Evolutionary conservation across 192 early-diverging fungal species (phyloP).

Genomic region (Spizellomyces punctatus): DNA sequence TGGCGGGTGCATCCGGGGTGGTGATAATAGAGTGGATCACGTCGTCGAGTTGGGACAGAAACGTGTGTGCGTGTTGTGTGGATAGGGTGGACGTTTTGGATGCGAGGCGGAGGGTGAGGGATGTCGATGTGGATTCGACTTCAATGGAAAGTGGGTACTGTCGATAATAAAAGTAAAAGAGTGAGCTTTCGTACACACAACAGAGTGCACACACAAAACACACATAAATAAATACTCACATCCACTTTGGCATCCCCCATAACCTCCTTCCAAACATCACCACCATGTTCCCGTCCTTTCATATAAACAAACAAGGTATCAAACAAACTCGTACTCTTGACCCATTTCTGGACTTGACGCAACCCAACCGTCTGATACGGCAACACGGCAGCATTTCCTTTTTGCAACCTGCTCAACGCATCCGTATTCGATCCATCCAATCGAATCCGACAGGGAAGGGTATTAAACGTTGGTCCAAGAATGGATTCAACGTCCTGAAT

Average conservation of each 20-base stretch:
- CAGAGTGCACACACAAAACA: too few species aligned
- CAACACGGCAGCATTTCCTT: background rate
- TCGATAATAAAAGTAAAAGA: background rate
- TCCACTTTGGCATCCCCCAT: background rate
- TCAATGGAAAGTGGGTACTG: constrained; percentile 20
- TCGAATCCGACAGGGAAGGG: constrained; percentile 17
- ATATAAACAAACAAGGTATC: constrained; percentile 20
- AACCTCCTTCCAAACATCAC: background rate
- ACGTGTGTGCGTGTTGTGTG: background rate
- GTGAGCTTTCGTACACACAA: background rate
- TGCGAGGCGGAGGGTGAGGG: background rate
- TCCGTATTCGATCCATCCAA: constrained; percentile 1
- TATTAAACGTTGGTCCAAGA: constrained; percentile 20
- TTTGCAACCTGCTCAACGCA: background rate
- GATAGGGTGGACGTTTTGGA: background rate
- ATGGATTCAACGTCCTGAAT: background rate
- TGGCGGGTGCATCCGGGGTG: background rate
- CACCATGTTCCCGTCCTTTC: background rate
- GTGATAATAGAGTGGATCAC: background rate
- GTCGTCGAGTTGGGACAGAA: constrained; percentile 11
- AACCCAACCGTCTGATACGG: constrained; percentile 13
- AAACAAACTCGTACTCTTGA: background rate
- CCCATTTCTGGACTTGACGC: background rate
- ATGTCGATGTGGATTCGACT: background rate
- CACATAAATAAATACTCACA: too few species aligned